Evolutionary conservation across 805 yeast genomes (phyloP).

Genomic region (Nakazawaea pomicola): DNA sequence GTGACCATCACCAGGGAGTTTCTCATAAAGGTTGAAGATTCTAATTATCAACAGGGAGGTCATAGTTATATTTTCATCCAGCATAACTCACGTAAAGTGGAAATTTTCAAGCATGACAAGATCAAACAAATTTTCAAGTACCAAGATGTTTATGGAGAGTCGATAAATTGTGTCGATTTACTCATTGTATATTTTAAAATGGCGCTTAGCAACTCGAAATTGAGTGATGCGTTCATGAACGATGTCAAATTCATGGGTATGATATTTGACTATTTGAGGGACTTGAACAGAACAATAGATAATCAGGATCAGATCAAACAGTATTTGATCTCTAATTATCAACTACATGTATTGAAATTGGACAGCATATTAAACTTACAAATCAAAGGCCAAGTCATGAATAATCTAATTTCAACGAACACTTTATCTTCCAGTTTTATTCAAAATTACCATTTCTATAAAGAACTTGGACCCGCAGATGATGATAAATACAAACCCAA

Average conservation of each 20-base stretch:
- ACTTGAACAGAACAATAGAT: too few species aligned
- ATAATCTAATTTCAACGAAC: neutral
- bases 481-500: neutral
- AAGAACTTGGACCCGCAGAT: neutral
- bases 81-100: neutral
- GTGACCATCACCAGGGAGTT: neutral
- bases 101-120: neutral
- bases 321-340: neutral
- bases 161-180: neutral
- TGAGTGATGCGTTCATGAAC: neutral
- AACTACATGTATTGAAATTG: conserved; percentile 1
- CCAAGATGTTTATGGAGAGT: neutral
- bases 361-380: neutral
- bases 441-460: neutral
- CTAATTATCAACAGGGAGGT: conserved; percentile 2
- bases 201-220: neutral
- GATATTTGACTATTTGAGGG: too few species aligned
- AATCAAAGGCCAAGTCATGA: neutral
- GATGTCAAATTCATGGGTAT: neutral
- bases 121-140: neutral
- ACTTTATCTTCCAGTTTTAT: neutral
- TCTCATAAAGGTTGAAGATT: conserved; percentile 3
- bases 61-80: conserved; percentile 5
- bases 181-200: neutral
- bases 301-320: too few species aligned